Percentiles rank a stretch among this genome's conserved stretches.
These are phyloP conservation scores for Talaromyces stipitatus DNA, from an alignment of 495 filamentous ascomycete species.

Conservation along the genomic window DNA sequence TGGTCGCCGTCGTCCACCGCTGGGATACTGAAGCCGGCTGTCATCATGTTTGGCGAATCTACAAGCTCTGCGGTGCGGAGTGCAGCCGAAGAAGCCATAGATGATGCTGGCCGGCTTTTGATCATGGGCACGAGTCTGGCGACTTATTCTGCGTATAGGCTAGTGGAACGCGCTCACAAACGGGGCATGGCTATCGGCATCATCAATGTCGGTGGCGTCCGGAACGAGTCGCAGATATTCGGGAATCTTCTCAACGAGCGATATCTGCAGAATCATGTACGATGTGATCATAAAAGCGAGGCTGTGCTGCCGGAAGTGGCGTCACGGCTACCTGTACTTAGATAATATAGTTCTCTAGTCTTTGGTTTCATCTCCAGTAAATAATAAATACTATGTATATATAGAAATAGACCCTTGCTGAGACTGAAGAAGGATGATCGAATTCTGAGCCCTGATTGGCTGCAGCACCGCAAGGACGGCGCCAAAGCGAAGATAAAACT, in stretches of 20 bases:
- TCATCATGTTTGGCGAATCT: slow-evolving; percentile 93
- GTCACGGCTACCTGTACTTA: slow-evolving; percentile 17
- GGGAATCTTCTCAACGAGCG: slow-evolving; percentile 24
- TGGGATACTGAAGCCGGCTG: slow-evolving; percentile 82
- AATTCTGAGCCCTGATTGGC: background rate
- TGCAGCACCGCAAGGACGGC: background rate
- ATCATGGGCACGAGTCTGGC: slow-evolving; percentile 85
- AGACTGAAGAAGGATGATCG: background rate
- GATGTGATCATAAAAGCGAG: slow-evolving; percentile 32
- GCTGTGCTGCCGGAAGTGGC: slow-evolving; percentile 28
- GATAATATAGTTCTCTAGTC: background rate
- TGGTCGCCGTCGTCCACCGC: slow-evolving; percentile 61
- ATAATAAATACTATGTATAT: too few species aligned
- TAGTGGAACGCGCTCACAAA: slow-evolving; percentile 76
- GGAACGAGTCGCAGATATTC: slow-evolving; percentile 70
- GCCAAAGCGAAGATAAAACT: background rate
- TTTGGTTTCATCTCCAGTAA: too few species aligned
- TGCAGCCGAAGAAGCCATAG: slow-evolving; percentile 73
- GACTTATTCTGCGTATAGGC: slow-evolving; percentile 88
- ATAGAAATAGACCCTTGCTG: background rate
- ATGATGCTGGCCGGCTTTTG: slow-evolving; percentile 64
- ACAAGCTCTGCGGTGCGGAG: slow-evolving; percentile 59
- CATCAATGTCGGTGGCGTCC: slow-evolving; percentile 74
- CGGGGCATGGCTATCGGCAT: slow-evolving; percentile 78
- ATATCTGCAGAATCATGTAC: slow-evolving; percentile 17